Evolutionary conservation across 306 rosid species (phyloP), one percentile per base, ranked within the genome.

Genomic region (Adenanthera pavonina): DNA sequence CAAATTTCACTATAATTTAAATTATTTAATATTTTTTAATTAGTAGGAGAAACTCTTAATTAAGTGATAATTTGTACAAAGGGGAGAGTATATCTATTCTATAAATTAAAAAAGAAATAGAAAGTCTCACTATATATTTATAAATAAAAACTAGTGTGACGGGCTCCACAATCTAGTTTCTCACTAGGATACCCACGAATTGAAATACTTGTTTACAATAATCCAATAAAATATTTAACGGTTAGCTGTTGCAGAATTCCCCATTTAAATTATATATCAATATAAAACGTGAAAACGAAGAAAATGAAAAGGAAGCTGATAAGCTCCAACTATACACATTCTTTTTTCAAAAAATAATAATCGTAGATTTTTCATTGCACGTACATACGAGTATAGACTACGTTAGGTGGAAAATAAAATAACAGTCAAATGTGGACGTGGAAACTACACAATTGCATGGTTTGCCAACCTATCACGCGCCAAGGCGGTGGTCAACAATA

Each of bases 381-480:
- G 54, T 65, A 61, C 34, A 41, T 57, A 69, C 40, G 25, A 36
- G 43, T 81, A 76, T 56, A 34, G 19, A 69, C 20, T 82, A 85
- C 82, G 71, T 62, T 75, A 30, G 2, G 41, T 33, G 5, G 40
- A 5, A 70, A 17, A 30, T 16, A 20, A 17, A 80, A 40, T 40
- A 40, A 66, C 81, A 80, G 92, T 87, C 92, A 89, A 91, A 92
- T 72, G 60, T 84, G 94, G 80, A 78, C 92, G 91, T 89, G 90
- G 53, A 85, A 86, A 79, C 67, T 75, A 86, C 91, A 85, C 88
- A 86, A 84, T 70, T 87, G 88, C 86, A 84, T 87, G 92, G 64
- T 49, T 84, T 86, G 90, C 90, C 92, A 83, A 92, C 95, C 87
- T 78, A 82, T 83, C 88, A 89, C 93, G 84, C 93, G 90, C 91